Conservation (phyloP, 1,284 basidiomycete genomes). For the Trichosporon coremiiforme region DNA sequence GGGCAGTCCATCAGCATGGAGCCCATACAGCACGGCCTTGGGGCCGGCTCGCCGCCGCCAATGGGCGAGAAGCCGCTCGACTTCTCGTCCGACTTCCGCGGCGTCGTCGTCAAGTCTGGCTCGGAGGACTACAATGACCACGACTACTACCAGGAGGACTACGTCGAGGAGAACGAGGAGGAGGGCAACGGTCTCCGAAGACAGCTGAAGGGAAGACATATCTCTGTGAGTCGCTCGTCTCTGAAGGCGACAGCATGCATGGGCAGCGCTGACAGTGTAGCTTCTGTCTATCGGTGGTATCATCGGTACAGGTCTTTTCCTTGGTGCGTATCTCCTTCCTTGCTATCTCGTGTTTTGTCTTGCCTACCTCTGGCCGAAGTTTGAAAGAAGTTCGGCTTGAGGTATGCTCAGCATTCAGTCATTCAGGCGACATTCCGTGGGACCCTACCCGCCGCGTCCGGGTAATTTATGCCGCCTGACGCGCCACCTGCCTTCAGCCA, state of each 20-base stretch:
- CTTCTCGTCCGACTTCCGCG: conserved; percentile 11
- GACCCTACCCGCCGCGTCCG: neutral
- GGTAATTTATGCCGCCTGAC: neutral
- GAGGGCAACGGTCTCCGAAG: conserved; percentile 19
- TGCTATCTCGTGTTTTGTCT: neutral
- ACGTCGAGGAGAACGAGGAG: conserved; percentile 9
- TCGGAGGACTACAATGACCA: conserved; percentile 16
- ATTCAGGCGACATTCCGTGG: neutral
- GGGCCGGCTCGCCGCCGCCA: neutral
- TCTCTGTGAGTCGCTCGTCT: neutral
- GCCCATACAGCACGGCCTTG: neutral
- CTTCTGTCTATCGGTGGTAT: conserved; percentile 22
- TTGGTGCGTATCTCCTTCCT: neutral
- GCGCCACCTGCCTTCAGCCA: conserved; percentile 13
- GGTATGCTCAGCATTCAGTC: too few relatives aligned
- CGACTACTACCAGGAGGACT: conserved; percentile 14
- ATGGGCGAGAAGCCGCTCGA: conserved; percentile 3
- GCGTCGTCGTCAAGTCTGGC: conserved; percentile 9
- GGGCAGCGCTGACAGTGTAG: neutral
- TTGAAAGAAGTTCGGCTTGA: neutral
- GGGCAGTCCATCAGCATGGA: neutral
- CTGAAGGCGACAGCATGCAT: neutral
- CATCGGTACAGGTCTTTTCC: conserved; percentile 22
- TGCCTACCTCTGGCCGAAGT: too few relatives aligned
- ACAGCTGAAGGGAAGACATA: conserved; percentile 15